These are phyloP conservation scores for Trypethelium eluteriae DNA, from an alignment of 495 filamentous ascomycete genomes.

Conservation along the genomic window DNA sequence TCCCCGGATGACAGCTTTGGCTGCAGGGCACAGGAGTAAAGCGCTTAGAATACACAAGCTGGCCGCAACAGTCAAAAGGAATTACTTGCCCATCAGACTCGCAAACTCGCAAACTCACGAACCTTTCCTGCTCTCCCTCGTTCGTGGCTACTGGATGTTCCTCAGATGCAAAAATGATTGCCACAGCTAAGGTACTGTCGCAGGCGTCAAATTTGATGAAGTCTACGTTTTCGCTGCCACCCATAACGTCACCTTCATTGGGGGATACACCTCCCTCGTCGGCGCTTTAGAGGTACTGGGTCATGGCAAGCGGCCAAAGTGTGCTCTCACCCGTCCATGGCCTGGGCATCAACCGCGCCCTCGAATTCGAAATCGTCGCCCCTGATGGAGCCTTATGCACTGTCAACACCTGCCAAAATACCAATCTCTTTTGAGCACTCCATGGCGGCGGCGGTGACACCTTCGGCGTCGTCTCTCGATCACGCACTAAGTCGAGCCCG, in stretches of 20 bases:
- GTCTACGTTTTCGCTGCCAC: slow-evolving; percentile 30
- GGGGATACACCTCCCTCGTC: slow-evolving; percentile 28
- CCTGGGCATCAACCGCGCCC: slow-evolving; percentile 43
- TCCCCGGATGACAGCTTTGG: no score
- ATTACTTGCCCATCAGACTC: slow-evolving; percentile 15
- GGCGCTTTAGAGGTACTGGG: slow-evolving; percentile 39
- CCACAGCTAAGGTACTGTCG: slow-evolving; percentile 8
- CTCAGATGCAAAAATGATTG: neutral
- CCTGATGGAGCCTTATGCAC: slow-evolving; percentile 40
- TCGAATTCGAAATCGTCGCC: slow-evolving; percentile 41
- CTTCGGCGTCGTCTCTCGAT: slow-evolving; percentile 45
- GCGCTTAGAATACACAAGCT: neutral
- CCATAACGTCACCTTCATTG: slow-evolving; percentile 29
- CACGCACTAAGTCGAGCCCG: slow-evolving; percentile 39
- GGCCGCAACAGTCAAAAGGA: slow-evolving; percentile 10
- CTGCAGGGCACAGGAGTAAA: no score
- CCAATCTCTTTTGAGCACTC: slow-evolving; percentile 48
- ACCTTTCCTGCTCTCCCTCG: neutral
- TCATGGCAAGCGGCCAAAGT: slow-evolving; percentile 40
- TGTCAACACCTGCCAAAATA: slow-evolving; percentile 38
- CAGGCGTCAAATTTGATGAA: slow-evolving; percentile 16
- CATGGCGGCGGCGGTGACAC: slow-evolving; percentile 52
- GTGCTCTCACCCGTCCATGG: slow-evolving; percentile 39
- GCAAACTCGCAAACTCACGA: slow-evolving; percentile 15
- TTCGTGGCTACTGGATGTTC: slow-evolving; percentile 7